These are phyloP conservation scores for Sarcomyxa edulis DNA, from an alignment of 768 basidiomycete species.

Conservation along the genomic window DNA sequence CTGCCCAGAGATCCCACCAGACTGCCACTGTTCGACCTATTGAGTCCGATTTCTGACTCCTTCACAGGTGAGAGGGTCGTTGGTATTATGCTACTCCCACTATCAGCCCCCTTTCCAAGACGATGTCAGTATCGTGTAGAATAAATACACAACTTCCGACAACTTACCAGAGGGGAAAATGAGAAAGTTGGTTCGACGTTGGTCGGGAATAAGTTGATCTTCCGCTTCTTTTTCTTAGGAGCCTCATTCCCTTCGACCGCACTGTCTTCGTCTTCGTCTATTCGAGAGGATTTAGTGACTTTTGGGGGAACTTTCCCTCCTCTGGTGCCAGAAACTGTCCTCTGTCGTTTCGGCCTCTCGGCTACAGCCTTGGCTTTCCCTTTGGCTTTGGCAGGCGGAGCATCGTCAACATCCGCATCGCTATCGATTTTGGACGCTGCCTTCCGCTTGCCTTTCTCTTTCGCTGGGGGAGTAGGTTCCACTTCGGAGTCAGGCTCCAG, in stretches of 20 bases:
- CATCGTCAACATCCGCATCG: constrained; percentile 13
- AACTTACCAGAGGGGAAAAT: constrained; percentile 30
- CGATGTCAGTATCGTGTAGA: too few species aligned
- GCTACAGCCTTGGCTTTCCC: constrained; percentile 5
- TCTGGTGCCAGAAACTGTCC: too few species aligned
- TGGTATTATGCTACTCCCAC: too few species aligned
- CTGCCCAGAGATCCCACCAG: too few species aligned
- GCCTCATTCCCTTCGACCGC: constrained; percentile 16
- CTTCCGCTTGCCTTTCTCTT: constrained; percentile 24
- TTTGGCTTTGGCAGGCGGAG: constrained; percentile 3
- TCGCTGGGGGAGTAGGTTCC: constrained; percentile 3
- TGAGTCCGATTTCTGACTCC: too few species aligned
- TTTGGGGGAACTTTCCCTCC: constrained; percentile 15
- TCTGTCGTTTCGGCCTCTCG: constrained; percentile 7
- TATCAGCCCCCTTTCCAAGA: too few species aligned
- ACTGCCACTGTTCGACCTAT: too few species aligned
- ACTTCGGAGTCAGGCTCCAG: constrained; percentile 3
- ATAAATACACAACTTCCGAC: too few species aligned
- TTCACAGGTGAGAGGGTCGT: too few species aligned
- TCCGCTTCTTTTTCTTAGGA: constrained; percentile 66
- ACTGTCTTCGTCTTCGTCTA: constrained; percentile 18
- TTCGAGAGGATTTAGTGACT: constrained; percentile 10
- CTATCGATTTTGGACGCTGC: constrained; percentile 17
- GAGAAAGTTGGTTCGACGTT: constrained; percentile 34
- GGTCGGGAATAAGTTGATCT: constrained; percentile 55